Conservation (phyloP, 2,329 filamentous ascomycete genomes). For the Beauveria sp. region DNA sequence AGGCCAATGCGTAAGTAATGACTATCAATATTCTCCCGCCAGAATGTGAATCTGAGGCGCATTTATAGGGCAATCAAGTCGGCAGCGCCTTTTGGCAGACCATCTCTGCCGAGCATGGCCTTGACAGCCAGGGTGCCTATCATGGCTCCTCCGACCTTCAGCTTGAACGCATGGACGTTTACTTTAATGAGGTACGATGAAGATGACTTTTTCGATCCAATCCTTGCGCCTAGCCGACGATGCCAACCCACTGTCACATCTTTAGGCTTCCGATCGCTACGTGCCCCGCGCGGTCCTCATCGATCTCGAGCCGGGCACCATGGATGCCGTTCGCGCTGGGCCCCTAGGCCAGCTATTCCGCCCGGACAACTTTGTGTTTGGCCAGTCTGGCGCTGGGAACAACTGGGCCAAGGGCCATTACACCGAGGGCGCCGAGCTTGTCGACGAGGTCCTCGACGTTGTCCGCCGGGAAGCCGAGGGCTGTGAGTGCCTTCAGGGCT, state of each 20-base stretch:
- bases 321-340: slow-evolving; percentile 97
- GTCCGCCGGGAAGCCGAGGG: slow-evolving; percentile 97
- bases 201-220: no score
- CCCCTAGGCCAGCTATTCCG: slow-evolving; percentile 99
- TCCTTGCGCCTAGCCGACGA: background rate
- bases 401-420: slow-evolving; percentile 99
- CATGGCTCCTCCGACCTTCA: slow-evolving; percentile 97
- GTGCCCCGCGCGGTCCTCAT: slow-evolving; percentile 98
- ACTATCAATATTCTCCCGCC: background rate
- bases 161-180: slow-evolving; percentile 99
- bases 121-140: slow-evolving; percentile 95
- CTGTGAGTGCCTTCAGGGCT: slow-evolving; percentile 98
- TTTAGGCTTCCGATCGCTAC: slow-evolving; percentile 87
- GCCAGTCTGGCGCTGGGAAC: slow-evolving; percentile 99
- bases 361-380: slow-evolving; percentile 99
- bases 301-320: slow-evolving; percentile 98
- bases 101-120: slow-evolving; percentile 86
- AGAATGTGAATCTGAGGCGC: background rate
- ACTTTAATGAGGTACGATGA: slow-evolving; percentile 68
- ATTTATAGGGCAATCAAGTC: slow-evolving; percentile 91
- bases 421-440: slow-evolving; percentile 98
- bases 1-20: background rate
- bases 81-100: slow-evolving; percentile 99
- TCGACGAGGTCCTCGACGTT: slow-evolving; percentile 95
- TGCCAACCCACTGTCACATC: background rate